Percentiles rank a stretch among this genome's conserved stretches.
Conservation (phyloP, 352 stramenopile genomes). For the Pythium apleroticum region DNA sequence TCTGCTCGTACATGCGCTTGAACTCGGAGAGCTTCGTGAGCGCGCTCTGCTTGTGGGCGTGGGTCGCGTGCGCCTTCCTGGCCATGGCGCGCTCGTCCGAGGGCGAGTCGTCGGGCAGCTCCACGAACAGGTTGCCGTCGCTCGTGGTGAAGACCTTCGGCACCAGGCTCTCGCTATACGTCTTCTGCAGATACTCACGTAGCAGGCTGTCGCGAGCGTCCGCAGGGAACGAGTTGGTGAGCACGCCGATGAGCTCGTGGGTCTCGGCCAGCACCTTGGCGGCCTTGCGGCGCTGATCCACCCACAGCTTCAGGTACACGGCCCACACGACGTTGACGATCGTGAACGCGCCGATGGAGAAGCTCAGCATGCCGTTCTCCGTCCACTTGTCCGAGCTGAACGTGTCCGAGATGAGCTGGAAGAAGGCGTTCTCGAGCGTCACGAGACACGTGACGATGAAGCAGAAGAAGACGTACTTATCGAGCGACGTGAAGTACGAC, state of each 20-base stretch:
- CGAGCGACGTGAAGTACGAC: conserved; percentile 65
- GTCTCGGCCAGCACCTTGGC: conserved; percentile 32
- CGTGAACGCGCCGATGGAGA: conserved; percentile 41
- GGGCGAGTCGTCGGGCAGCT: neutral
- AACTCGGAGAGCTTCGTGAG: neutral
- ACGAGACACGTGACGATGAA: conserved; percentile 56
- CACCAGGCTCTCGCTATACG: neutral
- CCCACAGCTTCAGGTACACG: conserved; percentile 27
- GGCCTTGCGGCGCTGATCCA: conserved; percentile 30
- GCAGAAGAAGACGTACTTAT: conserved; percentile 67
- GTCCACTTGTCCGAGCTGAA: conserved; percentile 27
- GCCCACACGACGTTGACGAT: conserved; percentile 43
- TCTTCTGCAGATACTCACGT: neutral
- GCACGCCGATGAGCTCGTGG: conserved; percentile 37
- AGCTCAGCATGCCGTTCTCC: conserved; percentile 36
- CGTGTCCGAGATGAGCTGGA: conserved; percentile 31
- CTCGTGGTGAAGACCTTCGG: neutral
- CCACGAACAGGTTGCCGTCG: neutral
- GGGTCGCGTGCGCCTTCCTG: neutral
- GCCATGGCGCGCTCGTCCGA: neutral
- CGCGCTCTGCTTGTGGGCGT: neutral
- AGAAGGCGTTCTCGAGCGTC: conserved; percentile 57
- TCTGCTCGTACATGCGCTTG: neutral
- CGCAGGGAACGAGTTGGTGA: conserved; percentile 17
- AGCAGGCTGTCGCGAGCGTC: neutral